phyloP scores from a whole-genome alignment of 495 filamentous ascomycete species.

The Hamigera avellanea region DNA sequence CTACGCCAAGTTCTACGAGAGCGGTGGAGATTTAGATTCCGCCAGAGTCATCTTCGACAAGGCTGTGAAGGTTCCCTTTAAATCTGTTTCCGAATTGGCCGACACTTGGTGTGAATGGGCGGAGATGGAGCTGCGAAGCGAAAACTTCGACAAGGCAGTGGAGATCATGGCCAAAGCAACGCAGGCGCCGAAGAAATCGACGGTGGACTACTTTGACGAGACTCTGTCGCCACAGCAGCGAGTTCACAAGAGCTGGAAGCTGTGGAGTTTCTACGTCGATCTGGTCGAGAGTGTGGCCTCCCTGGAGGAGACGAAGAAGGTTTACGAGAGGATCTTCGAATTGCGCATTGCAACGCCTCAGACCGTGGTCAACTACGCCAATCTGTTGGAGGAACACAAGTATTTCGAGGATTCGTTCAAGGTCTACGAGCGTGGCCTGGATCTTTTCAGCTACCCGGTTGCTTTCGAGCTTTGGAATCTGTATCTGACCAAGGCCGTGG shows the following conservation, averaged over 20 bases:
- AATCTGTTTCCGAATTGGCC: conserved; percentile 85
- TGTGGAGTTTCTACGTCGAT: conserved; percentile 99
- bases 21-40: conserved; percentile 70
- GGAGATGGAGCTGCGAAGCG: conserved; percentile 89
- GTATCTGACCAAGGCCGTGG: conserved; percentile 93
- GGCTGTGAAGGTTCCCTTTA: conserved; percentile 94
- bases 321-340: conserved; percentile 97
- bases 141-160: conserved; percentile 92
- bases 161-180: conserved; percentile 95
- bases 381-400: conserved; percentile 85
- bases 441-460: conserved; percentile 94
- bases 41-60: conserved; percentile 94
- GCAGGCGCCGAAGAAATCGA: conserved; percentile 87
- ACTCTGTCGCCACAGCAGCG: conserved; percentile 86
- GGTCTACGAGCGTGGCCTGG: conserved; percentile 88
- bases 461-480: conserved; percentile 99
- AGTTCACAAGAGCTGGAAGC: conserved; percentile 98
- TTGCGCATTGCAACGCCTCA: conserved; percentile 95
- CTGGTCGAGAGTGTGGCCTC: conserved; percentile 89
- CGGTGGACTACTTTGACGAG: conserved; percentile 97
- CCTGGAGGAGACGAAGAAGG: conserved; percentile 81
- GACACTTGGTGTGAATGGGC: conserved; percentile 99
- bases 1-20: conserved; percentile 96
- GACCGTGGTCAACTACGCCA: conserved; percentile 97
- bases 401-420: conserved; percentile 99